Percentiles rank a stretch among this genome's conserved stretches.
phyloP scores from a whole-genome alignment of 2,329 filamentous ascomycete genomes.

The Exophiala calicioides region DNA sequence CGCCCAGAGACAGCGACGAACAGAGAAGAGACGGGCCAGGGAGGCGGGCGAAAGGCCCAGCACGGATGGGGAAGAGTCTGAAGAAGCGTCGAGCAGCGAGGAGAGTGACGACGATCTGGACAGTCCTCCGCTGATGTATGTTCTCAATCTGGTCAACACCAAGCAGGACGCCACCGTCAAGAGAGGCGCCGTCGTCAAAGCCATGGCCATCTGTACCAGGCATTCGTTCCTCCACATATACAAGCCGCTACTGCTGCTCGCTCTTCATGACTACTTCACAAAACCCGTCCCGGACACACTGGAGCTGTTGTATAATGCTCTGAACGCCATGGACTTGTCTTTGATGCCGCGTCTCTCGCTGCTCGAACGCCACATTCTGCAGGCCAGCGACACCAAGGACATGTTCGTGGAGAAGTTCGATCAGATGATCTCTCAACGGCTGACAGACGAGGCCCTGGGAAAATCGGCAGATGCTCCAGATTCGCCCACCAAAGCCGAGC shows the following conservation, averaged over 20 bases:
- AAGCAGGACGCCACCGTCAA: conserved; percentile 72
- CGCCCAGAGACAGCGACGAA: conserved; percentile 43
- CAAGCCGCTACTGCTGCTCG: conserved; percentile 89
- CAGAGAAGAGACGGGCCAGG: conserved; percentile 36
- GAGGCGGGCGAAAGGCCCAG: conserved; percentile 44
- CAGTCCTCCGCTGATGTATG: conserved; percentile 91
- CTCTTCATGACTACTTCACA: conserved; percentile 96
- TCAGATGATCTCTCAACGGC: conserved; percentile 82
- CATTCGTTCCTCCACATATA: conserved; percentile 99
- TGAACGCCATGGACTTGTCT: conserved; percentile 96
- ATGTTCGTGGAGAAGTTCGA: conserved; percentile 98
- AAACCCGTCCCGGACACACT: conserved; percentile 84
- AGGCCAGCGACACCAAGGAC: conserved; percentile 90
- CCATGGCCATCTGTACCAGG: conserved; percentile 97
- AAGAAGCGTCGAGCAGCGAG: conserved; percentile 46
- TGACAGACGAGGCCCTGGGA: conserved; percentile 62
- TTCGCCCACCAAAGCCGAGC: conserved; percentile 59
- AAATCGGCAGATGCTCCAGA: conserved; percentile 37
- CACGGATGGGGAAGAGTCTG: conserved; percentile 48
- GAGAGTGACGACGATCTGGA: conserved; percentile 69
- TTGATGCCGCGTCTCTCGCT: conserved; percentile 83
- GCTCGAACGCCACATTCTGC: conserved; percentile 81
- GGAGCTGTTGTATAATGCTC: conserved; percentile 81
- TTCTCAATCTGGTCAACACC: conserved; percentile 95
- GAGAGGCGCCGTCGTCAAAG: conserved; percentile 91